These are phyloP conservation scores for Dendrobium chrysotoxum DNA, from an alignment of 106 monocot genomes.

Conservation along the genomic window DNA sequence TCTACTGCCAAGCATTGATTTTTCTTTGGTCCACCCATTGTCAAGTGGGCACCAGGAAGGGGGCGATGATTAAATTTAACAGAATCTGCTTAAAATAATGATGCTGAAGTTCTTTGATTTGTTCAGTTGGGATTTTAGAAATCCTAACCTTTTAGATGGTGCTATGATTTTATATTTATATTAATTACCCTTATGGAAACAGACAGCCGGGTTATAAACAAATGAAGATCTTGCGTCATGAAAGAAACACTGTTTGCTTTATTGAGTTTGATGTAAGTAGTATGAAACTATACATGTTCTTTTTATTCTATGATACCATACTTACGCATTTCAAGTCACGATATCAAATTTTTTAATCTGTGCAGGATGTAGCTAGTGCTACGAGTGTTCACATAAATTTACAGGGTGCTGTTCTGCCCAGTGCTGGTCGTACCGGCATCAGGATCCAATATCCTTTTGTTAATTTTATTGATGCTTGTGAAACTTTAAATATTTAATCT, in stretches of 20 bases:
- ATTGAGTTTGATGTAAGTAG: slow-evolving; percentile 84
- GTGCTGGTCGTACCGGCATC: slow-evolving; percentile 93
- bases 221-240: slow-evolving; percentile 96
- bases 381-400: slow-evolving; percentile 77
- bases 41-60: too few species aligned
- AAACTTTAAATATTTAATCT: neutral
- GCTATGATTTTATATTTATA: neutral
- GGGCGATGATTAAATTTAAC: too few species aligned
- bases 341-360: neutral
- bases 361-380: slow-evolving; percentile 84
- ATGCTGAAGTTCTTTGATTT: neutral
- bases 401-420: slow-evolving; percentile 90
- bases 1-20: neutral
- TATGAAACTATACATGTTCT: neutral
- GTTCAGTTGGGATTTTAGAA: neutral
- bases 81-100: neutral
- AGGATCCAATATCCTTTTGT: slow-evolving; percentile 96
- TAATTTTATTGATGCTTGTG: neutral
- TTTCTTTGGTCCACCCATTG: neutral
- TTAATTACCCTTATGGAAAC: slow-evolving; percentile 17
- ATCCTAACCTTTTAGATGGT: neutral
- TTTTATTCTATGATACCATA: neutral
- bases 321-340: neutral
- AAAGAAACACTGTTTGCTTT: slow-evolving; percentile 96
- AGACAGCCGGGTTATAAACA: slow-evolving; percentile 99